phyloP scores from a whole-genome alignment of 2,329 filamentous ascomycete genomes.

The Verticillium alfalfae region DNA sequence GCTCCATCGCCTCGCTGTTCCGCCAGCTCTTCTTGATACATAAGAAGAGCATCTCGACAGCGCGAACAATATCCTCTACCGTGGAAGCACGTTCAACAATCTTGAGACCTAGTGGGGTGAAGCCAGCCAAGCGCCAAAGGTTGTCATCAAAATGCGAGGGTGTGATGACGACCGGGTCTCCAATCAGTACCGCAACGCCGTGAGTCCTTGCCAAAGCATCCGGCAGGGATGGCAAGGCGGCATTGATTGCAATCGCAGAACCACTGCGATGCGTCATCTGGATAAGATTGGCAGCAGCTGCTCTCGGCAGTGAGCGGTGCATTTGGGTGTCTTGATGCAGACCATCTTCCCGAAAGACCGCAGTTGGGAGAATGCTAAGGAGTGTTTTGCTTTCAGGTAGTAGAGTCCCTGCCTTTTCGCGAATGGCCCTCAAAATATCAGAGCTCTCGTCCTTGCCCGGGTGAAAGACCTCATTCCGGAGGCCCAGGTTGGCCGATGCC shows the following conservation, averaged over 20 bases:
- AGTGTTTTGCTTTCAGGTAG: conserved; percentile 77
- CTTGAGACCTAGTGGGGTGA: conserved; percentile 77
- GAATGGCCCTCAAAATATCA: conserved; percentile 84
- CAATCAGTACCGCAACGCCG: conserved; percentile 76
- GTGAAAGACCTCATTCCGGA: conserved; percentile 86
- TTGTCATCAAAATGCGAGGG: conserved; percentile 87
- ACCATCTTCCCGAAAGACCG: conserved; percentile 77
- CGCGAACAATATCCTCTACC: conserved; percentile 64
- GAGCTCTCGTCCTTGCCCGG: conserved; percentile 86
- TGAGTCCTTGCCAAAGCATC: conserved; percentile 79
- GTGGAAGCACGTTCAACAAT: conserved; percentile 72
- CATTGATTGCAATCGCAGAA: conserved; percentile 80
- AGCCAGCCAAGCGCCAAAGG: conserved; percentile 89
- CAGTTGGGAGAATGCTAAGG: conserved; percentile 75
- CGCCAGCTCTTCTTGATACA: conserved; percentile 90
- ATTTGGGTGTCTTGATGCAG: conserved; percentile 72
- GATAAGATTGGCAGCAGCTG: conserved; percentile 62
- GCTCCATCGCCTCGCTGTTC: conserved; percentile 97
- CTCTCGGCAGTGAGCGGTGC: conserved; percentile 68
- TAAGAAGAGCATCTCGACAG: conserved; percentile 78
- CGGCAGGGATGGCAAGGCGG: conserved; percentile 78
- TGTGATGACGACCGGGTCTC: conserved; percentile 73
- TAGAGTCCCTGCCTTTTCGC: conserved; percentile 75
- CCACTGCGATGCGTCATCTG: conserved; percentile 67
- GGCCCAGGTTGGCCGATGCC: conserved; percentile 82